Conservation (phyloP, 2,329 filamentous ascomycete genomes). For the Aspergillus sp. region DNA sequence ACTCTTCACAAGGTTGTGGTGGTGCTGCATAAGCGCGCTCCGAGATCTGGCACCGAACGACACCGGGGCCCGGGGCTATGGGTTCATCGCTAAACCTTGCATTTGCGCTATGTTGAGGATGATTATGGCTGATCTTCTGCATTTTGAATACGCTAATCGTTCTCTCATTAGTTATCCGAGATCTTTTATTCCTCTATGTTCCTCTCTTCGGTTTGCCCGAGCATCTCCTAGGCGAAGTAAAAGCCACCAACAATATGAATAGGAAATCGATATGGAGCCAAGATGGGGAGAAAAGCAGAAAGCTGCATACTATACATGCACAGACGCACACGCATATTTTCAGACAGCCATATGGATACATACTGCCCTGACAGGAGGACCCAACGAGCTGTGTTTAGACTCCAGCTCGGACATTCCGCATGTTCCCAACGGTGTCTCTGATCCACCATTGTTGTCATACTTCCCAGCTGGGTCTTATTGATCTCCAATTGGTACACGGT, state of each 20-base stretch:
- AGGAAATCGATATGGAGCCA: too few species aligned
- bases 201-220: too few species aligned
- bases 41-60: neutral
- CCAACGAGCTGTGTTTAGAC: conserved; percentile 1
- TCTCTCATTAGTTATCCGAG: too few species aligned
- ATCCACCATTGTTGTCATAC: neutral
- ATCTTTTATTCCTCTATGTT: too few species aligned
- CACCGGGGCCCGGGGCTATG: neutral
- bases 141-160: too few species aligned
- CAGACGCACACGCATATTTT: neutral
- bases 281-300: neutral
- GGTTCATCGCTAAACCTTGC: too few species aligned
- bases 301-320: neutral
- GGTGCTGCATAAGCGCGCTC: neutral
- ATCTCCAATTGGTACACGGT: conserved; percentile 21
- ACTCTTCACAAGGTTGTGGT: too few species aligned
- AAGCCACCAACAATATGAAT: too few species aligned
- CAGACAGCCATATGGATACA: neutral
- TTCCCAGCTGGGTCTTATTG: neutral
- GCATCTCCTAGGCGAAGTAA: too few species aligned
- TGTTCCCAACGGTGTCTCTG: neutral
- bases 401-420: conserved; percentile 2
- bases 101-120: too few species aligned
- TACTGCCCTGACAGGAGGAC: neutral
- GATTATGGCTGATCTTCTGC: too few species aligned